A percentile compares a stretch with the other conserved stretches of the same genome.
Evolutionary conservation across 345 rosid genomes (phyloP).

Genomic region (Salix suchowensis): DNA sequence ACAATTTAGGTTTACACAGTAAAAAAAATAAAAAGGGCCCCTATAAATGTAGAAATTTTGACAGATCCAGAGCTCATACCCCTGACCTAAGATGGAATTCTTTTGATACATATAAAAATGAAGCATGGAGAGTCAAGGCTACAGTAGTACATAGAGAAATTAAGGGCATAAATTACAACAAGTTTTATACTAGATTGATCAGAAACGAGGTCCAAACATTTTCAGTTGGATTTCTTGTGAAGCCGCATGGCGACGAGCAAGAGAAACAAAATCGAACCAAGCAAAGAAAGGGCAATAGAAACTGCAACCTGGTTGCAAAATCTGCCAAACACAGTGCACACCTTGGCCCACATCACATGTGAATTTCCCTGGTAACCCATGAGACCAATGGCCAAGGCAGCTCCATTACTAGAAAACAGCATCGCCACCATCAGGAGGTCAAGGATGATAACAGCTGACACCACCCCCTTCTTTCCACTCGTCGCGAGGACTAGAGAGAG

Average conservation of each 20-base stretch:
- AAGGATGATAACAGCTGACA: slow-evolving; percentile 17
- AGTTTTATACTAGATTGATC: too few relatives aligned
- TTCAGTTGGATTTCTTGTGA: slow-evolving; percentile 15
- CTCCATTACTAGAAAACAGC: slow-evolving; percentile 55
- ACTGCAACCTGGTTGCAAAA: slow-evolving; percentile 49
- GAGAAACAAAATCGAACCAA: slow-evolving; percentile 44
- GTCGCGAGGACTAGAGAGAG: slow-evolving; percentile 36
- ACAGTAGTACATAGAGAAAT: too few relatives aligned
- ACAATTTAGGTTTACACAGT: too few relatives aligned
- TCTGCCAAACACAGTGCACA: slow-evolving; percentile 49
- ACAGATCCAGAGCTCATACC: too few relatives aligned
- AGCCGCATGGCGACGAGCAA: slow-evolving; percentile 35
- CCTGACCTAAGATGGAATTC: too few relatives aligned
- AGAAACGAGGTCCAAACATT: background rate
- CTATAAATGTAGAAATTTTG: too few relatives aligned
- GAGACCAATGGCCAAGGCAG: slow-evolving; percentile 50
- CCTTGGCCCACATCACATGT: slow-evolving; percentile 55
- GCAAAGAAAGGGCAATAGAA: slow-evolving; percentile 30
- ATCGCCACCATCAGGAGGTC: slow-evolving; percentile 55
- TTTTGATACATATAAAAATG: too few relatives aligned
- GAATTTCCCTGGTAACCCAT: slow-evolving; percentile 60
- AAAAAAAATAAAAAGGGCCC: too few relatives aligned
- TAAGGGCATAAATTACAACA: background rate
- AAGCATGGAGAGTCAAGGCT: too few relatives aligned
- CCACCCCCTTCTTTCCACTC: slow-evolving; percentile 25